phyloP scores from a whole-genome alignment of 1,139 yeast species.

The Diutina sp. region DNA sequence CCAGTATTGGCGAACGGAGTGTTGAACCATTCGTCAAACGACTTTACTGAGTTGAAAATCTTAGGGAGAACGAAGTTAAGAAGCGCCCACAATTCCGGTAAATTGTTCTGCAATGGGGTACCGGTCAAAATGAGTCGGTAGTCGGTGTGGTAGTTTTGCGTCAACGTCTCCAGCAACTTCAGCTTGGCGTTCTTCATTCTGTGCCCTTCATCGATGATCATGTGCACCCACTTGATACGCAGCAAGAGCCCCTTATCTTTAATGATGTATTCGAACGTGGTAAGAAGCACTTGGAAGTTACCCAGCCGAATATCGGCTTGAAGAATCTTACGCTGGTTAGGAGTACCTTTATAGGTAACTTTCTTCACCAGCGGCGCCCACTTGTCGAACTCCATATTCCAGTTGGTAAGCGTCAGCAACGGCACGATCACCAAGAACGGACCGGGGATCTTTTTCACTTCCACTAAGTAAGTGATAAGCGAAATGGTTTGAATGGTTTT shows the following conservation, averaged over 20 bases:
- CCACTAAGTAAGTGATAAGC: slow-evolving; percentile 60
- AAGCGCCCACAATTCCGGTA: slow-evolving; percentile 79
- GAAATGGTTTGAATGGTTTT: slow-evolving; percentile 82
- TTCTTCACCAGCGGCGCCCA: slow-evolving; percentile 73
- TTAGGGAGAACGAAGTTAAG: slow-evolving; percentile 69
- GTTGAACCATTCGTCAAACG: slow-evolving; percentile 84
- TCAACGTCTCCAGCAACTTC: slow-evolving; percentile 58
- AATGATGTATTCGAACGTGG: slow-evolving; percentile 71
- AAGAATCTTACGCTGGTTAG: slow-evolving; percentile 51
- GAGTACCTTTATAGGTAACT: slow-evolving; percentile 66
- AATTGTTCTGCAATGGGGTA: slow-evolving; percentile 75
- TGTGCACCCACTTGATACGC: slow-evolving; percentile 67
- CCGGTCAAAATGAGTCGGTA: slow-evolving; percentile 76
- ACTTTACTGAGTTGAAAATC: slow-evolving; percentile 70
- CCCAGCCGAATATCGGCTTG: slow-evolving; percentile 52
- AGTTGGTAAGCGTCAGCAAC: slow-evolving; percentile 69
- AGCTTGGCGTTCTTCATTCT: slow-evolving; percentile 76
- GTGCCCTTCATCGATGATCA: slow-evolving; percentile 87
- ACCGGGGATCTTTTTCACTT: slow-evolving; percentile 50
- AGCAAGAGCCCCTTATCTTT: slow-evolving; percentile 59
- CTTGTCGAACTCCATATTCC: slow-evolving; percentile 76
- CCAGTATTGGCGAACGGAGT: slow-evolving; percentile 80
- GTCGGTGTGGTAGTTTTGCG: slow-evolving; percentile 61
- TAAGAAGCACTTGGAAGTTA: slow-evolving; percentile 62
- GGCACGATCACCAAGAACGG: slow-evolving; percentile 78